These are phyloP conservation scores for Lachancea kluyveri DNA, from an alignment of 805 yeast genomes.

Conservation along the genomic window DNA sequence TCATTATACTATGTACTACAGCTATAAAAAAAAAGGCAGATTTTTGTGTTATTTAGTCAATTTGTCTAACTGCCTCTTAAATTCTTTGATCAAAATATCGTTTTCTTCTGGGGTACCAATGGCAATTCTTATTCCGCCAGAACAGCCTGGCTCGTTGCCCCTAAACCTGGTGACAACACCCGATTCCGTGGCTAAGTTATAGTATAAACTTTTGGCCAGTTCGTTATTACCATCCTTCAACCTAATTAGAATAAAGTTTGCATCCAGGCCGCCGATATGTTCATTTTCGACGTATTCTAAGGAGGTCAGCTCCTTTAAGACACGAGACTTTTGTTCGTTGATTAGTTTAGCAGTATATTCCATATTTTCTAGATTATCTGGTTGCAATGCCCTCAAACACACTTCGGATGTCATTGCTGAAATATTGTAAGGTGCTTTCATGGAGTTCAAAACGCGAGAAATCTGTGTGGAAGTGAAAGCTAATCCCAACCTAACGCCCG, in stretches of 20 bases:
- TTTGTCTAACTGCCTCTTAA: constrained; percentile 32
- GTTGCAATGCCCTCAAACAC: constrained; percentile 66
- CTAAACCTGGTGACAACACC: constrained; percentile 86
- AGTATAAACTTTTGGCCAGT: constrained; percentile 62
- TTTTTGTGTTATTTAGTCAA: constrained; percentile 6
- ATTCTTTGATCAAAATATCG: constrained; percentile 43
- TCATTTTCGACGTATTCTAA: constrained; percentile 58
- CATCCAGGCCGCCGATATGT: constrained; percentile 76
- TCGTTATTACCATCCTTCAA: constrained; percentile 62
- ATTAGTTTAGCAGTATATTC: constrained; percentile 44
- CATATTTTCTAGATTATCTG: constrained; percentile 56
- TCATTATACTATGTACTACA: no score
- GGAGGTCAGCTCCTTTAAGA: constrained; percentile 47
- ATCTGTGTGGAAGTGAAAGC: constrained; percentile 60
- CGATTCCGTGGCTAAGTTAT: constrained; percentile 59
- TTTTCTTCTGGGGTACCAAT: constrained; percentile 83
- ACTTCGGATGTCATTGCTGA: constrained; percentile 72
- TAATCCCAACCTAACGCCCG: constrained; percentile 87
- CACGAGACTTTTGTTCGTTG: constrained; percentile 45
- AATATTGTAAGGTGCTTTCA: constrained; percentile 95
- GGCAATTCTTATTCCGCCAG: constrained; percentile 81
- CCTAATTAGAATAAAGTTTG: constrained; percentile 78
- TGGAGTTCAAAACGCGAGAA: constrained; percentile 67
- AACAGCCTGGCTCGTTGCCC: constrained; percentile 85
- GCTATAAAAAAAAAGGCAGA: constrained; percentile 4